Evolutionary conservation across 768 basidiomycete genomes (phyloP), one percentile per base, ranked within the genome.

Genomic region (Pisolithus albus): DNA sequence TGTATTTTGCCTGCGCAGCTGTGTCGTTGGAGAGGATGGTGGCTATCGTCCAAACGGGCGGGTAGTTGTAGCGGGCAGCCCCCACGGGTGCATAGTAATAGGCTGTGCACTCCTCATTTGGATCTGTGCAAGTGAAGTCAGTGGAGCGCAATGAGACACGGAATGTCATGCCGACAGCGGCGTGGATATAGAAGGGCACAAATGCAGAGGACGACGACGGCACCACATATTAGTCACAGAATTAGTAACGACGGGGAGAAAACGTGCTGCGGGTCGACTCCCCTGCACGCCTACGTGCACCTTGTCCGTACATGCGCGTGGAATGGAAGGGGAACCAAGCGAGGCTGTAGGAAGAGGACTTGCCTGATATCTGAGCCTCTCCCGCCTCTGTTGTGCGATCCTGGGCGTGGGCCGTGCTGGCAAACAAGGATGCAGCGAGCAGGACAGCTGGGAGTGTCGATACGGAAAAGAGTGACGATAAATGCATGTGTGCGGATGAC

Each of bases 41-140:
- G 2, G 78, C 78, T 0, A 64, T 56, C n/a, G 67, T 56, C 76
- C 78, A 79, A 21, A 74, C 60, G 6, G 68, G 7, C 2, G 80
- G 80, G 59, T 79, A 81, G 1, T 69, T 56, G 0, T 63, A 30
- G 7, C 71, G 16, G 1, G 68, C 64, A 6, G 64, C 52, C 0
- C 61, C 34, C 3, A 75, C 66, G 1, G 70, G 72, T 4, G 69
- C 52, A 49, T 78, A 74, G 49, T 58, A 59, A 60, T 82, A 80
- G 0, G 68, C 56, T 2, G 68, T 56, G 54, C 80, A 82, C 54
- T 78, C 77, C 36, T 42, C 24, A 38, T 55, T 61, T 2, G 67
- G 56, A 51, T 65, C 74, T 74, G 56, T 11, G 28, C 18, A n/a
- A 6, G 19, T n/a, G 21, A 9, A 4, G 38, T 16, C 1, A 18